These are phyloP conservation scores for Globisporangium cederbergense DNA, from an alignment of 352 stramenopile genomes.

Conservation along the genomic window DNA sequence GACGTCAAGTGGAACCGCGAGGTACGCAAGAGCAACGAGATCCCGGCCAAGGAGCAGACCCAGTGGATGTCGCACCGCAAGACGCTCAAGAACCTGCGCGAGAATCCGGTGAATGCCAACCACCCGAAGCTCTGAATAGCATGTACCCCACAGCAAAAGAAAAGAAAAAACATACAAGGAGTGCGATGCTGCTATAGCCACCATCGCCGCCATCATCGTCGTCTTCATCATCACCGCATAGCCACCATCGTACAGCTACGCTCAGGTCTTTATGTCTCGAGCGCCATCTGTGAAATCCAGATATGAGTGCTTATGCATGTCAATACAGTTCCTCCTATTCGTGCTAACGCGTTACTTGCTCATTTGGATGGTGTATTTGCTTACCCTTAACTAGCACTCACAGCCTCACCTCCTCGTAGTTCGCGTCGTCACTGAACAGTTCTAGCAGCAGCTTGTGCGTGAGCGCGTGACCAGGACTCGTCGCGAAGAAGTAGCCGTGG, in stretches of 20 bases:
- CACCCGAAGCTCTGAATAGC: neutral
- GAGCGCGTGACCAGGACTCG: conserved; percentile 59
- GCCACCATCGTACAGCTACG: neutral
- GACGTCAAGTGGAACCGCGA: conserved; percentile 67
- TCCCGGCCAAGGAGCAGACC: conserved; percentile 34
- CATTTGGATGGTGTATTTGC: neutral
- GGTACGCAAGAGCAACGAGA: conserved; percentile 50
- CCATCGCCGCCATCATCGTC: neutral
- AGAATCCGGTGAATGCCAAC: conserved; percentile 40
- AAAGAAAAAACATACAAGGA: conserved; percentile 6
- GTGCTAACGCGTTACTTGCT: neutral
- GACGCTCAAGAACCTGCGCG: conserved; percentile 32
- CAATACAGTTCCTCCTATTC: conserved; percentile 18
- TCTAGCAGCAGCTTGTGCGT: conserved; percentile 55
- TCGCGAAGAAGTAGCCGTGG: conserved; percentile 65
- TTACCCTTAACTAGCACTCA: neutral
- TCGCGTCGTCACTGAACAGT: conserved; percentile 39
- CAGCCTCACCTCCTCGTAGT: conserved; percentile 31
- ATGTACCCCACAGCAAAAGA: neutral
- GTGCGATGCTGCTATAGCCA: conserved; percentile 8
- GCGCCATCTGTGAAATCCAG: neutral
- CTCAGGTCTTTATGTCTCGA: neutral
- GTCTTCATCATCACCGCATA: neutral
- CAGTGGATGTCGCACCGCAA: conserved; percentile 54
- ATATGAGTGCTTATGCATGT: neutral